phyloP scores from a whole-genome alignment of 257 asterid genomes.

The Fraxinus pennsylvanica region DNA sequence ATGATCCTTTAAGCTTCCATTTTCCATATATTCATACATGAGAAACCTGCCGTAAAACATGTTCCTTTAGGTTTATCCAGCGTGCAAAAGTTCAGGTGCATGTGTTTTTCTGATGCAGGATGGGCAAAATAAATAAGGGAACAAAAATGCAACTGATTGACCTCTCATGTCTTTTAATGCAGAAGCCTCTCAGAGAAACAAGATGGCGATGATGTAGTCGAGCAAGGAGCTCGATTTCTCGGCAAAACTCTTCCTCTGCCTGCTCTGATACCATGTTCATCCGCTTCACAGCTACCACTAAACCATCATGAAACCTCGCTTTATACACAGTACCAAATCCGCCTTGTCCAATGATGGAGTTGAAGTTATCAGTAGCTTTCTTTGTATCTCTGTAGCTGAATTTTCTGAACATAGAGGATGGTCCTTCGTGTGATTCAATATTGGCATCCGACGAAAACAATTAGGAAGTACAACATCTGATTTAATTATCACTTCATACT shows the following conservation, averaged over 20 bases:
- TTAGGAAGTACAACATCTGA: slow-evolving; percentile 15
- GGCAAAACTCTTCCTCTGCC: slow-evolving; percentile 90
- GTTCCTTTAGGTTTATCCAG: slow-evolving; percentile 3
- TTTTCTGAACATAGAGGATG: slow-evolving; percentile 71
- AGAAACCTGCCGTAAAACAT: slow-evolving; percentile 62
- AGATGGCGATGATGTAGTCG: slow-evolving; percentile 97
- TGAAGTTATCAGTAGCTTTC: slow-evolving; percentile 81
- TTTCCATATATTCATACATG: slow-evolving; percentile 81
- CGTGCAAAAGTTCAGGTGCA: not conserved
- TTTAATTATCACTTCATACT: slow-evolving; percentile 2
- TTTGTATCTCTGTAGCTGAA: slow-evolving; percentile 84
- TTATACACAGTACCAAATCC: slow-evolving; percentile 92
- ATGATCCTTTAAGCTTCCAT: slow-evolving; percentile 94
- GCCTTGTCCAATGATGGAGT: slow-evolving; percentile 80
- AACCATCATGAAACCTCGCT: slow-evolving; percentile 76
- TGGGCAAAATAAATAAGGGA: slow-evolving; percentile 4
- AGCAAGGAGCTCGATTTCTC: slow-evolving; percentile 93
- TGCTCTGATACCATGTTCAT: slow-evolving; percentile 87
- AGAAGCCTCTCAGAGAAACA: slow-evolving; percentile 86
- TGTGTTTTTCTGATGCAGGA: slow-evolving; percentile 2
- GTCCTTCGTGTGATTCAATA: slow-evolving; percentile 54
- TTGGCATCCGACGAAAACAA: slow-evolving; percentile 14
- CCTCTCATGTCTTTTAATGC: slow-evolving; percentile 76
- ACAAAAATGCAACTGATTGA: slow-evolving; percentile 18
- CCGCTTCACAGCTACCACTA: slow-evolving; percentile 77